A percentile compares a stretch with the other conserved stretches of the same genome.
phyloP scores from a whole-genome alignment of 2,329 filamentous ascomycete species.

The Sporothrix euskadiensis region DNA sequence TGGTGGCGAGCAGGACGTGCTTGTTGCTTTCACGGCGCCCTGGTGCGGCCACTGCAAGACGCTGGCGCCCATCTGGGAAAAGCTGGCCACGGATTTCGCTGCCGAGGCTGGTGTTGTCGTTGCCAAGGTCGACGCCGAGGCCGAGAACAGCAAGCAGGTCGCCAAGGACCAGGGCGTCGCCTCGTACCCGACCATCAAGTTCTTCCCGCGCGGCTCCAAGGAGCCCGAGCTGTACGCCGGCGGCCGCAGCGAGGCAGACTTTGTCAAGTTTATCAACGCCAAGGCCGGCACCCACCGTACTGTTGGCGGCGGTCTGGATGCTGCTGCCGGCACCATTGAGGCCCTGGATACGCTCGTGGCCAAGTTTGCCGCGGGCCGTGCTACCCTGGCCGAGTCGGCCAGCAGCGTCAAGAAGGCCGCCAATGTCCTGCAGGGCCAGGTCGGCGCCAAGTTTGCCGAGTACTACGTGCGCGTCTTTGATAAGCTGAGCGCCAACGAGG shows the following conservation, averaged over 20 bases:
- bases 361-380: conserved; percentile 65
- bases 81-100: conserved; percentile 74
- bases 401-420: conserved; percentile 73
- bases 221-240: conserved; percentile 71
- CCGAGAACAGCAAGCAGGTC: conserved; percentile 73
- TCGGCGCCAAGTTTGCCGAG: conserved; percentile 75
- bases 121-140: conserved; percentile 94
- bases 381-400: conserved; percentile 62
- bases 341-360: conserved; percentile 73
- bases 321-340: conserved; percentile 77
- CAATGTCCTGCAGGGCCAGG: conserved; percentile 61
- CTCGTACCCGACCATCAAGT: conserved; percentile 97
- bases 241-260: conserved; percentile 71
- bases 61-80: conserved; percentile 88
- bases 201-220: conserved; percentile 83
- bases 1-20: conserved; percentile 82
- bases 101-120: conserved; percentile 77
- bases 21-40: conserved; percentile 96
- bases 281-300: conserved; percentile 85
- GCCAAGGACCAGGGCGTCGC: conserved; percentile 74
- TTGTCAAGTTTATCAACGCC: conserved; percentile 81
- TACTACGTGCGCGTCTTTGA: conserved; percentile 93
- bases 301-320: conserved; percentile 76
- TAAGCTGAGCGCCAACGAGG: conserved; percentile 76
- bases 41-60: conserved; percentile 99